Conservation (phyloP, 2,329 filamentous ascomycete species). For the Paraphoma chrysanthemicola region DNA sequence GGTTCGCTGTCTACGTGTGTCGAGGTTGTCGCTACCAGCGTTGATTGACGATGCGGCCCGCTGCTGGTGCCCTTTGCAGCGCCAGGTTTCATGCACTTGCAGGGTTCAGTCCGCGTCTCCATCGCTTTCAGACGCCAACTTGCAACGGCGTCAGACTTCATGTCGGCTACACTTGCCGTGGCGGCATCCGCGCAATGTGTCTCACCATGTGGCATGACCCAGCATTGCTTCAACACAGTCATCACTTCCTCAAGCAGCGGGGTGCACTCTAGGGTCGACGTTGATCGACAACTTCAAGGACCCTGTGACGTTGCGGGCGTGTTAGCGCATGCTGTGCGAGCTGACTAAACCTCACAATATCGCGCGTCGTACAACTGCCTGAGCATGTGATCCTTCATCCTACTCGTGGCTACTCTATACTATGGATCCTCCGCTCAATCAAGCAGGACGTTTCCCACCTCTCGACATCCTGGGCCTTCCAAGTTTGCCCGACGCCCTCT, state of each 20-base stretch:
- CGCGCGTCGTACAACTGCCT: background rate
- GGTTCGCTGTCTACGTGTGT: no score
- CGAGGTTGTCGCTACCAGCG: background rate
- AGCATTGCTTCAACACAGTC: background rate
- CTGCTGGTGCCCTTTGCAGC: background rate
- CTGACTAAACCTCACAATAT: conserved; percentile 5
- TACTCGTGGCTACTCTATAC: background rate
- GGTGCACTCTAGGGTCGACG: background rate
- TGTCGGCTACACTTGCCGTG: conserved; percentile 4
- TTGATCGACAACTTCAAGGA: background rate
- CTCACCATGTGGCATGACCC: background rate
- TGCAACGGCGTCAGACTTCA: conserved; percentile 1
- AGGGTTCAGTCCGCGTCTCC: conserved; percentile 16
- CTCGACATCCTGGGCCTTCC: conserved; percentile 24
- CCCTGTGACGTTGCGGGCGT: background rate
- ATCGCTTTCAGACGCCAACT: background rate
- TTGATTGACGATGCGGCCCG: background rate
- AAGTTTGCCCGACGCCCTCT: conserved; percentile 21
- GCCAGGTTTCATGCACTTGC: conserved; percentile 1
- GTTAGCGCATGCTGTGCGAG: conserved; percentile 15
- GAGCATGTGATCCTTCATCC: background rate
- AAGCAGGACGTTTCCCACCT: conserved; percentile 19
- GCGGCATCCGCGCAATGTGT: background rate
- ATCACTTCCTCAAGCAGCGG: background rate
- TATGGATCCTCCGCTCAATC: background rate